A percentile compares a stretch with the other conserved stretches of the same genome.
Conservation (phyloP, 2,329 filamentous ascomycete genomes). For the Ascocoryne sarcoides region DNA sequence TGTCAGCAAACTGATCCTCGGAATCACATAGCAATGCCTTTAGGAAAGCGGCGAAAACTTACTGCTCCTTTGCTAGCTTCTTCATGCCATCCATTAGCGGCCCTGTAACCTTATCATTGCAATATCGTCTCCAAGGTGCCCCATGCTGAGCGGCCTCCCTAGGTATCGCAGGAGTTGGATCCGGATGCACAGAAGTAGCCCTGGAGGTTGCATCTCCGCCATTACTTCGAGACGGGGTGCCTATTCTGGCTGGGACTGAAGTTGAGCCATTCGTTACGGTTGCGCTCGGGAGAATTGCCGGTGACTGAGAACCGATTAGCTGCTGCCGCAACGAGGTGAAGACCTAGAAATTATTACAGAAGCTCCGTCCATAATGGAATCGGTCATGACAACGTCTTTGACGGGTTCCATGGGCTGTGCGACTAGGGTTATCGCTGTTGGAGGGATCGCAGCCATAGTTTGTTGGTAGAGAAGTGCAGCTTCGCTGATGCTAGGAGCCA, state of each 20-base stretch:
- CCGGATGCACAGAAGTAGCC: conserved; percentile 49
- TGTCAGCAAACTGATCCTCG: neutral
- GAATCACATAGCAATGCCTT: too few relatives aligned
- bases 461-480: conserved; percentile 22
- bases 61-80: conserved; percentile 61
- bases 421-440: conserved; percentile 8
- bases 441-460: conserved; percentile 14
- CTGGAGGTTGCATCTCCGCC: conserved; percentile 38
- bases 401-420: conserved; percentile 10
- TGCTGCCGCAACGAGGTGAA: neutral
- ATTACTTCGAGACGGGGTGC: conserved; percentile 38
- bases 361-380: conserved; percentile 18
- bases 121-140: conserved; percentile 59
- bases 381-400: conserved; percentile 25
- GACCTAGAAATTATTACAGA: too few relatives aligned
- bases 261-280: conserved; percentile 17
- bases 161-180: conserved; percentile 44
- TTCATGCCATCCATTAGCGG: conserved; percentile 69
- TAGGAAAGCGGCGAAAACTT: conserved; percentile 29
- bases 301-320: conserved; percentile 12
- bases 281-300: conserved; percentile 15
- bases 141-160: conserved; percentile 54
- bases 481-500: conserved; percentile 16
- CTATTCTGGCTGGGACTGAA: conserved; percentile 32
- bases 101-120: conserved; percentile 63